Base-by-base conservation (phyloP, 2,329 filamentous ascomycete species). In the Cytospora piceae region DNA sequence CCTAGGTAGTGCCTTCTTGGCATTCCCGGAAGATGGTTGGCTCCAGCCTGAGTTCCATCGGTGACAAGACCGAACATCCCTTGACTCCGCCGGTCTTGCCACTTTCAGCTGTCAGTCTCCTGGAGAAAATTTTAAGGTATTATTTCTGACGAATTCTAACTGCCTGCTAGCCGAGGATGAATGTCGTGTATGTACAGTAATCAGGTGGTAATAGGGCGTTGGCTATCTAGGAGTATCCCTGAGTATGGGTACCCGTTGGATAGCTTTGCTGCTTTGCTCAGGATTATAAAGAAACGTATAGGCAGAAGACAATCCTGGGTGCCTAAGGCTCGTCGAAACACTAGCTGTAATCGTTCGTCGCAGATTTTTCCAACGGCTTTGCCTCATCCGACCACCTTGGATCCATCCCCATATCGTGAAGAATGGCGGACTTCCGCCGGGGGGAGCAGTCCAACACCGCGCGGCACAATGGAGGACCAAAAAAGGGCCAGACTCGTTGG, bases 1-100 rank as follows among this genome's bases (percentile, higher is more conserved):
- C 31, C 4, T 9, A 46, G 34, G 32, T 62, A 32, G 52, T 56
- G 29, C 37, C 52, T 27, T 15, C 60, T 63, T 63, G 60, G 37
- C 60, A 20, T 52, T 6, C 39, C 60, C 32, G 60, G 53, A 52
- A 39, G n/a, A 51, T 42, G 37, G 29, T 46, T 52, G 31, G 15
- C 31, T 63, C 37, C 52, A 63, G 34, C 6, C 39, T 39, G 61
- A 58, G 15, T 29, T 42, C 29, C 42, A 51, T 34, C 39, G 39
- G 39, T 55, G 39, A 52, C 24, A 27, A 57, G 61, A 34, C 39
- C 61, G 29, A n/a, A 39, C 31, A 20, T 29, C 61, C 37, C 31
- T 57, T 63, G 46, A 14, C 46, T 3, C 9, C 46, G 46, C n/a
- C 8, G n/a, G 46, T 34, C 7, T 63, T 39, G 61, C 61, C 61